Conservation (phyloP, 2,329 filamentous ascomycete genomes). For the Cladosporium sp. region DNA sequence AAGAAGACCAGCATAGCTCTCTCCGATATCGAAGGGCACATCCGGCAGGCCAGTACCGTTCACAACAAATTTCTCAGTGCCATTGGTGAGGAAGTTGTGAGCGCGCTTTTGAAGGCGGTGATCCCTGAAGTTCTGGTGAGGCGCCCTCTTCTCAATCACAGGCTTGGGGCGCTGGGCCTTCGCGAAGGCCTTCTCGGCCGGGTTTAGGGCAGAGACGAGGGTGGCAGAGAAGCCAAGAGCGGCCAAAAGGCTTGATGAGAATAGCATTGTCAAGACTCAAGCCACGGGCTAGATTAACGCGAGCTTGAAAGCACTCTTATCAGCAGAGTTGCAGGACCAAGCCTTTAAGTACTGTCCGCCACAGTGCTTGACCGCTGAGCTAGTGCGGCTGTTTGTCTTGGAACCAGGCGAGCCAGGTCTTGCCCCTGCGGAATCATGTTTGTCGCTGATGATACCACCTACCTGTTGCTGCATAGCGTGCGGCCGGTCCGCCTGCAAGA, state of each 20-base stretch:
- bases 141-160: conserved; percentile 20
- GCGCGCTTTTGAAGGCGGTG: conserved; percentile 16
- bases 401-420: neutral
- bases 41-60: conserved; percentile 37
- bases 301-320: neutral
- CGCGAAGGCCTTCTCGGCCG: conserved; percentile 20
- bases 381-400: conserved; percentile 10
- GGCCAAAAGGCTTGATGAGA: conserved; percentile 20
- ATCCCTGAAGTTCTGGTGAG: conserved; percentile 15
- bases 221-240: conserved; percentile 17
- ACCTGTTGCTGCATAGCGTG: conserved; percentile 17
- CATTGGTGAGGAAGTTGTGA: conserved; percentile 20
- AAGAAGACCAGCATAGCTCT: conserved; percentile 51
- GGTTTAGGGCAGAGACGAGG: conserved; percentile 11
- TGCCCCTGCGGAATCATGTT: conserved; percentile 11
- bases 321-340: conserved; percentile 12
- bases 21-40: conserved; percentile 49
- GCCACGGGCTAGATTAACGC: neutral
- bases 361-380: conserved; percentile 7
- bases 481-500: neutral
- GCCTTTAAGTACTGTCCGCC: conserved; percentile 15
- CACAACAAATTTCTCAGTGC: conserved; percentile 29
- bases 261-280: conserved; percentile 19
- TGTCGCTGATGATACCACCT: conserved; percentile 11
- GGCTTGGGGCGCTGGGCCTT: conserved; percentile 21